Evolutionary conservation across 768 basidiomycete genomes (phyloP).

Genomic region (Dictyophora rubrovolvata): DNA sequence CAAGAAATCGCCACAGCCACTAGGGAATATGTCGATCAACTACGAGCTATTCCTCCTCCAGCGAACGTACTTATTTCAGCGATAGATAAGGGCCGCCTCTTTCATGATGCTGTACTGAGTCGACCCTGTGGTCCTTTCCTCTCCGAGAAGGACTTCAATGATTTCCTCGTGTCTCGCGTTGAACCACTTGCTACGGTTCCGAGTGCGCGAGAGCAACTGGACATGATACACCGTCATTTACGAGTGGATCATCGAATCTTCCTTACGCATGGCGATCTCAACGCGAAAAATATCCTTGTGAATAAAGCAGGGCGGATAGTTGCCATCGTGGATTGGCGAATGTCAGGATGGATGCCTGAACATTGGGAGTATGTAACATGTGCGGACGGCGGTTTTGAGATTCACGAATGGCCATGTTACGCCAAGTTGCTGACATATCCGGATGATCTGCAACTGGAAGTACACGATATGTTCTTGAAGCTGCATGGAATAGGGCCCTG

Average conservation of each 20-base stretch:
- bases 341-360: constrained; percentile 4
- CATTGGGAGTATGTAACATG: not conserved
- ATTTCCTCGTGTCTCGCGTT: constrained; percentile 5
- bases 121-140: constrained; percentile 4
- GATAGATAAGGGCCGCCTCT: not conserved
- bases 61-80: not conserved
- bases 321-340: constrained; percentile 6
- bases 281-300: constrained; percentile 1
- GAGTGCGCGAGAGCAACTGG: not conserved
- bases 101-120: not conserved
- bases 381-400: not conserved
- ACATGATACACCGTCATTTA: not conserved
- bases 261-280: constrained; percentile 1
- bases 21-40: not conserved
- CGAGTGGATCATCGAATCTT: constrained; percentile 2
- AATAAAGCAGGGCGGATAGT: not conserved
- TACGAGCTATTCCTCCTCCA: not conserved
- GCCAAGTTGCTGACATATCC: not conserved
- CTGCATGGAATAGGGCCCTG: not conserved
- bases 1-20: not conserved
- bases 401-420: not conserved
- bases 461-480: not conserved
- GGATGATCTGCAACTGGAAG: not conserved
- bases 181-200: not conserved
- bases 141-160: constrained; percentile 5